Conservation (phyloP, 345 rosid genomes). For the Raphanus raphanistrum region DNA sequence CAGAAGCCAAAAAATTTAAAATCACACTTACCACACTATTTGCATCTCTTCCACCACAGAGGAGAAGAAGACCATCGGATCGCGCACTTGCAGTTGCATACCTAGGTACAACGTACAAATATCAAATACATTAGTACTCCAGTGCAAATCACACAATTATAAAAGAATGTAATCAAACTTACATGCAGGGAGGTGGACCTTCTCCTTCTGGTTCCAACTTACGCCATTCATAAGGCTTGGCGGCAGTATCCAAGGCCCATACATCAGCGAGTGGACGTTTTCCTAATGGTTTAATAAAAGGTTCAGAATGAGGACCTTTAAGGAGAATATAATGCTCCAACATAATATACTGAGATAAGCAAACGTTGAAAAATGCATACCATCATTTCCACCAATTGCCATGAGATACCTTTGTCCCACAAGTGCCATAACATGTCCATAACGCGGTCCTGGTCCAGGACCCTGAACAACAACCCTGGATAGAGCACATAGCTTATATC, state of each 20-base stretch:
- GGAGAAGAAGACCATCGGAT: constrained; percentile 93
- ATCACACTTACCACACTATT: constrained; percentile 72
- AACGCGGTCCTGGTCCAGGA: constrained; percentile 95
- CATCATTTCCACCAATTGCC: constrained; percentile 97
- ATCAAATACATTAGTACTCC: constrained; percentile 23
- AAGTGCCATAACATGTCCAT: constrained; percentile 97
- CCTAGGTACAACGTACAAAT: constrained; percentile 48
- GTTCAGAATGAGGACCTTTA: constrained; percentile 5
- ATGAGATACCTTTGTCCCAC: constrained; percentile 94
- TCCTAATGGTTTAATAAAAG: constrained; percentile 46
- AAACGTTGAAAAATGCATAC: constrained; percentile 39
- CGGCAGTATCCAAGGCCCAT: constrained; percentile 97
- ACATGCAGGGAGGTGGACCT: constrained; percentile 99
- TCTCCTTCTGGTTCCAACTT: constrained; percentile 97
- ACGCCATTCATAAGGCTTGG: constrained; percentile 97
- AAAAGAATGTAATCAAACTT: constrained; percentile 22
- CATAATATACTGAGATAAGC: constrained; percentile 4
- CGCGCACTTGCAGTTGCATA: constrained; percentile 98
- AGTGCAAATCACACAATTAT: constrained; percentile 9
- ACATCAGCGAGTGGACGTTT: constrained; percentile 94
- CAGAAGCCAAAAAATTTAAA: constrained; percentile 3
- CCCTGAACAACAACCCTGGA: constrained; percentile 90
- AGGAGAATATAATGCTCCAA: background rate
- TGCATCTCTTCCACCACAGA: constrained; percentile 94
- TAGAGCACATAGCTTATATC: constrained; percentile 30